Evolutionary conservation across 2,329 filamentous ascomycete species (phyloP), one percentile per base, ranked within the genome.

Genomic region (Boeremia lycopersici): DNA sequence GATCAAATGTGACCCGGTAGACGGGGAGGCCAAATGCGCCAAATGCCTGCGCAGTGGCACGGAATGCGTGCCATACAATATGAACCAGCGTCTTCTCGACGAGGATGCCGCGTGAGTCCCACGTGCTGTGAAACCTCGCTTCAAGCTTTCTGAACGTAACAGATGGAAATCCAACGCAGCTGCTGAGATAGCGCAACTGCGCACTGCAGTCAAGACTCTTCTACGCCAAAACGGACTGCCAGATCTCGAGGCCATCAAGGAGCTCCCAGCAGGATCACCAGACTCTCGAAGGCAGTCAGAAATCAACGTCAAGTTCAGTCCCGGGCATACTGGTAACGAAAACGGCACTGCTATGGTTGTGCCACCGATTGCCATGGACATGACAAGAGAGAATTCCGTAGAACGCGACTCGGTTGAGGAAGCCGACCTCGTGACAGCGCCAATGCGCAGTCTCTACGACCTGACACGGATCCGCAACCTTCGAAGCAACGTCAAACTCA

Each of bases 21-120:
- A 63, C 28, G 69, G 69, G 39, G 63, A 72, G 45, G 54, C 63
- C 7, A 72, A 72, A 46, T 73, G 71, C 49, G 67, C 67, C 11
- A 72, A 72, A 54, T 74, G 69, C 50, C 55, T 72, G 46, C 66
- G 71, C 39, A 65, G 68, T 39, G 65, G 93, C 76, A 90, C 90
- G 58, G 96, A 95, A 74, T 99, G 95, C 75, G 87, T 92, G 34
- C 83, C 98, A 46, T 86, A 86, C 61, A 74, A 73, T 48, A 61
- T 70, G 42, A 66, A 70, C 42, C 70, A 74, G 46, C 67, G 63
- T 28, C 62, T 73, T 34, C 53, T 69, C 29, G 69, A 72, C 25
- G 71, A 72, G 57, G 71, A 73, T 48, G 64, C 64, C 15, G 54
- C 65, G 69, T 73, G 56, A 61, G 64, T 67, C 19, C 26, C 48